These are phyloP conservation scores for Nasturtium officinale DNA, from an alignment of 345 rosid species.

Conservation along the genomic window DNA sequence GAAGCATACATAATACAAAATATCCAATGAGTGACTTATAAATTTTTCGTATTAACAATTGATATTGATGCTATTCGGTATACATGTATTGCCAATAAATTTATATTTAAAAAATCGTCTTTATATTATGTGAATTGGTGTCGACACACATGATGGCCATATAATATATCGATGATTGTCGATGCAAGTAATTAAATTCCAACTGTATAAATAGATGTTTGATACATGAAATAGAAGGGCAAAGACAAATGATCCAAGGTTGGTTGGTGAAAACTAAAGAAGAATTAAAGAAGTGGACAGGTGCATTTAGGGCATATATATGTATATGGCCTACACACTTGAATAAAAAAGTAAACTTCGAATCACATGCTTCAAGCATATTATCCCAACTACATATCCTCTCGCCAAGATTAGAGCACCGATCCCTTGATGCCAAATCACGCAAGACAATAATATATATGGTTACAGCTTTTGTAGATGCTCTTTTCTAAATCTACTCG, in stretches of 20 bases:
- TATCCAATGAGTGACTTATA: neutral
- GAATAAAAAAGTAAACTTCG: constrained; percentile 24
- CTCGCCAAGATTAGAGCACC: neutral
- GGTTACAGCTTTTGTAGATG: neutral
- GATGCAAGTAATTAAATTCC: constrained; percentile 13
- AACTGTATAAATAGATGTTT: constrained; percentile 16
- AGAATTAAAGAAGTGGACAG: constrained; percentile 35
- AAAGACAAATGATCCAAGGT: constrained; percentile 19
- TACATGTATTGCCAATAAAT: neutral
- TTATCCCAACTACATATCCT: constrained; percentile 14
- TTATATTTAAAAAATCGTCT: neutral
- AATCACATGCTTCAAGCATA: constrained; percentile 37
- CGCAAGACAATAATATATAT: neutral
- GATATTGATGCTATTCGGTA: neutral
- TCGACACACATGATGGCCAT: constrained; percentile 12
- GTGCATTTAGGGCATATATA: constrained; percentile 31
- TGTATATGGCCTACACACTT: constrained; percentile 31
- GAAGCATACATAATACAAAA: neutral
- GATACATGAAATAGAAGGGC: constrained; percentile 13
- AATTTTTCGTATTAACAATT: neutral
- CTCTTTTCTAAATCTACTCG: neutral
- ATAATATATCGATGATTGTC: constrained; percentile 1
- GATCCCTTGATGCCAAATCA: neutral
- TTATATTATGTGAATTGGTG: neutral
- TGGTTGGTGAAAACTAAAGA: constrained; percentile 34